Conservation (phyloP, 768 basidiomycete genomes). For the Trametes gibbosa region DNA sequence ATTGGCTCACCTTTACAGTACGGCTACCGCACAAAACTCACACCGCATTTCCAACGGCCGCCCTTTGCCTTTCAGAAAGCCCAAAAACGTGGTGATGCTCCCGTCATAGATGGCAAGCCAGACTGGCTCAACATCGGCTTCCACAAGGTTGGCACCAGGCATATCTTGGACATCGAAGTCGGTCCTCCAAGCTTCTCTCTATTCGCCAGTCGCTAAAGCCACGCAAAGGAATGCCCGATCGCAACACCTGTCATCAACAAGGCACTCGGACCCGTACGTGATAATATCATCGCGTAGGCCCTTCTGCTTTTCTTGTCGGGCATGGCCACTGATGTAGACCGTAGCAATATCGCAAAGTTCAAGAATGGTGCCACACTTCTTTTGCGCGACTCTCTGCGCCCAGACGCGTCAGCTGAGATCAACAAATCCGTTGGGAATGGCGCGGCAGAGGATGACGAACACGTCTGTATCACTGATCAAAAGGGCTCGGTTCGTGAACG, state of each 20-base stretch:
- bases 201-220: not conserved
- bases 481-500: constrained; percentile 78
- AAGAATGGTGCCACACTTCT: constrained; percentile 88
- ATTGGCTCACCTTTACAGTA: constrained; percentile 89
- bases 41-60: constrained; percentile 90
- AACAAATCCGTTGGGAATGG: not conserved
- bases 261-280: constrained; percentile 57
- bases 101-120: constrained; percentile 31
- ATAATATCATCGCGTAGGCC: constrained; percentile 64
- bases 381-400: constrained; percentile 74
- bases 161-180: constrained; percentile 91
- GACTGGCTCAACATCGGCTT: constrained; percentile 88
- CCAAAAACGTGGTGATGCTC: constrained; percentile 14
- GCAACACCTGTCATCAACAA: constrained; percentile 79
- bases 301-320: not conserved
- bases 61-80: constrained; percentile 39
- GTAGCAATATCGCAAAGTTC: constrained; percentile 75
- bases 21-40: constrained; percentile 93
- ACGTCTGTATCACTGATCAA: constrained; percentile 84
- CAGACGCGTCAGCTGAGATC: not conserved
- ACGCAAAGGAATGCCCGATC: constrained; percentile 83
- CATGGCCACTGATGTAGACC: constrained; percentile 1
- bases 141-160: constrained; percentile 70
- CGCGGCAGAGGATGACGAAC: constrained; percentile 38
- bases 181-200: not conserved